Base-by-base conservation (phyloP, 805 yeast genomes). In the Starmerella kuoi region DNA sequence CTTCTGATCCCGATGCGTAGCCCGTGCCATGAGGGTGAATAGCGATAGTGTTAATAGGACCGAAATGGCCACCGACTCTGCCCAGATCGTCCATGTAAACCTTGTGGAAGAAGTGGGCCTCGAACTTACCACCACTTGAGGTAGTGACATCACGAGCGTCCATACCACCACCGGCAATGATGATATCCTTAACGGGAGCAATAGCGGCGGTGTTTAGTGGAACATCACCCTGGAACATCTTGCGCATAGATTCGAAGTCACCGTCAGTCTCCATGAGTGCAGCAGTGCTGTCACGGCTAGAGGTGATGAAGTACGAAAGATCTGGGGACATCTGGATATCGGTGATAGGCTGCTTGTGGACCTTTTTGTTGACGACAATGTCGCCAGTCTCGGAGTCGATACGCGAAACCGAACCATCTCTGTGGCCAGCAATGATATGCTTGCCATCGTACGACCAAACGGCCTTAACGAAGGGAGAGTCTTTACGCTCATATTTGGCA, bases 91-190 rank as follows among this genome's bases (percentile, higher is more conserved):
- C 97, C 63, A 79, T 80, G 63, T 87, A 91, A 38, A 91, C 74
- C 67, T 88, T 91, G 67, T 91, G 97, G 66, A 78, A 85, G 62
- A 91, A 83, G 67, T 95, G 76, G 28, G 96, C 91, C 69, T 91
- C 97, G 63, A 91, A 91, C 60, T 84, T 84, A 68, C 98, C 98
- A 64, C 88, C 94, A 33, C 91, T 74, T 22, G 97, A 86, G n/a
- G 97, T 91, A 33, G 99, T 91, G 59, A 91, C 99, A 62, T 87
- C 94, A 64, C 86, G 77, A 31, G 98, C 97, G 57, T 86, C 97
- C 70, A 91, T 97, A 77, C 99, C 99, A 68, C 99, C 99, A 41
- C 97, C 98, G 48, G 91, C 70, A 38, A 91, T 79, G 48, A 91
- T 81, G 60, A 79, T 88, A 59, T 91, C 88, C 67, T 91, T 91